Conservation (phyloP, 192 early-diverging fungal species). For the Backusella mclennaniae region DNA sequence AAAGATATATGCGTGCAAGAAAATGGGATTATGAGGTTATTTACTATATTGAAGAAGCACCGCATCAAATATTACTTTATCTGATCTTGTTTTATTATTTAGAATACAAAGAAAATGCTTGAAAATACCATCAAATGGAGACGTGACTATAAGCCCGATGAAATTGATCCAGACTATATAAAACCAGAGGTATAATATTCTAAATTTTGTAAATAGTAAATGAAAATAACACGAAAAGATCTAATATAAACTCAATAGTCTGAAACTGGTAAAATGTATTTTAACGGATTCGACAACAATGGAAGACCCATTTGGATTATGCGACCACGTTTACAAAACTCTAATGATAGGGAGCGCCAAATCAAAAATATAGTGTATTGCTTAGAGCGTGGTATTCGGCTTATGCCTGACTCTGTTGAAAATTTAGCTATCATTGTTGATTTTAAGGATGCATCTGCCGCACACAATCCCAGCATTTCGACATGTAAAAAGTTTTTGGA, state of each 20-base stretch:
- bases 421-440: slow-evolving; percentile 80
- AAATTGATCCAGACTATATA: slow-evolving; percentile 69
- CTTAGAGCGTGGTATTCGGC: slow-evolving; percentile 71
- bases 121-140: slow-evolving; percentile 81
- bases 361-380: slow-evolving; percentile 80
- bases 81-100: background rate
- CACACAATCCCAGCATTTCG: slow-evolving; percentile 64
- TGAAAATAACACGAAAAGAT: background rate
- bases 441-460: slow-evolving; percentile 64
- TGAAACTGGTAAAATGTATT: slow-evolving; percentile 80
- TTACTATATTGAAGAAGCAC: background rate
- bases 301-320: slow-evolving; percentile 78
- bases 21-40: slow-evolving; percentile 38
- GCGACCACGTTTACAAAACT: slow-evolving; percentile 78
- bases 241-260: slow-evolving; percentile 33
- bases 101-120: slow-evolving; percentile 56
- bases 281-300: slow-evolving; percentile 77
- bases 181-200: slow-evolving; percentile 58
- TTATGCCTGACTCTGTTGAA: slow-evolving; percentile 77
- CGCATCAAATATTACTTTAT: background rate
- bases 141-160: slow-evolving; percentile 65
- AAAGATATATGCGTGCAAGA: slow-evolving; percentile 36
- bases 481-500: slow-evolving; percentile 78
- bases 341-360: slow-evolving; percentile 67
- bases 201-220: background rate